These are phyloP conservation scores for Lecanoromycetidae sp. DNA, from an alignment of 2,329 filamentous ascomycete genomes.

Conservation along the genomic window DNA sequence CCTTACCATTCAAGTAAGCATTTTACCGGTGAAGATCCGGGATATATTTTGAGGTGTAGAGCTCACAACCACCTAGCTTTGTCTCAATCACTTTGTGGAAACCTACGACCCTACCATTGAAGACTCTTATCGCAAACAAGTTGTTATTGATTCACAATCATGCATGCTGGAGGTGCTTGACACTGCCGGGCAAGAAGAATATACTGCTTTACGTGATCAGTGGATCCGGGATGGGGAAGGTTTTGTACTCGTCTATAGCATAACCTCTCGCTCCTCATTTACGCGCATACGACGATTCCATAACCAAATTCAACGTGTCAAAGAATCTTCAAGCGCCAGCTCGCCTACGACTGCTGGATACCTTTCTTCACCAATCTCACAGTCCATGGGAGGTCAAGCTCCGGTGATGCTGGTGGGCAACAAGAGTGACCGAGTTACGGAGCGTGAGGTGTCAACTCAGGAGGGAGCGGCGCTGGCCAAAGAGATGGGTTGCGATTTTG, in stretches of 20 bases:
- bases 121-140: slow-evolving; percentile 57
- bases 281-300: slow-evolving; percentile 90
- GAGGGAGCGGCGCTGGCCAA: slow-evolving; percentile 86
- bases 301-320: slow-evolving; percentile 92
- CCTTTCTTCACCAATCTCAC: slow-evolving; percentile 38
- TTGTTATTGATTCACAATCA: slow-evolving; percentile 81
- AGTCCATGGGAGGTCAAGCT: slow-evolving; percentile 47
- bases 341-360: slow-evolving; percentile 41
- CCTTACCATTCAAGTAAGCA: slow-evolving; percentile 62
- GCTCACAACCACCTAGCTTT: slow-evolving; percentile 48
- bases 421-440: slow-evolving; percentile 93
- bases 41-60: too few relatives aligned
- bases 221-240: slow-evolving; percentile 98
- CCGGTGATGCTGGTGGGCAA: slow-evolving; percentile 98
- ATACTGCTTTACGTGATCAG: slow-evolving; percentile 89
- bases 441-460: slow-evolving; percentile 91
- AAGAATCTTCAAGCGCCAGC: slow-evolving; percentile 59
- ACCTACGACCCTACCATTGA: slow-evolving; percentile 63
- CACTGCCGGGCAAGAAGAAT: slow-evolving; percentile 96
- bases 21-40: not conserved
- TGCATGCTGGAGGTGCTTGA: slow-evolving; percentile 97
- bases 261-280: slow-evolving; percentile 92
- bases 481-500: slow-evolving; percentile 88
- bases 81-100: slow-evolving; percentile 96
- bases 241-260: slow-evolving; percentile 95